These are phyloP conservation scores for Mycena maculata DNA, from an alignment of 768 basidiomycete genomes.

Conservation along the genomic window DNA sequence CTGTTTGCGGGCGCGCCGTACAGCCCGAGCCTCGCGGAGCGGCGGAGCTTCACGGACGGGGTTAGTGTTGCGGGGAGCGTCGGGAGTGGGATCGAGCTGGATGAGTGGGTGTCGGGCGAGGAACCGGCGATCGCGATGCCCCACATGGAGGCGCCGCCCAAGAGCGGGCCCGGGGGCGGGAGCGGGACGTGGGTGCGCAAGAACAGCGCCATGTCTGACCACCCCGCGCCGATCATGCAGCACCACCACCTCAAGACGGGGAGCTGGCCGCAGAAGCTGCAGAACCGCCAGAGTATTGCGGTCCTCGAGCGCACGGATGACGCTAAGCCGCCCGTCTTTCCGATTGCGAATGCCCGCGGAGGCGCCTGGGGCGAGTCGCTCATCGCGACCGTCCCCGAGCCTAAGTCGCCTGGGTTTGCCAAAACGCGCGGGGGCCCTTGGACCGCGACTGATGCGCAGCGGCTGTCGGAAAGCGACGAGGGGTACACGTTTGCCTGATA, in stretches of 20 bases:
- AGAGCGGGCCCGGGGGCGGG: neutral
- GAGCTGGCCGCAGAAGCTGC: constrained; percentile 25
- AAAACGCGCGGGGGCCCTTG: neutral
- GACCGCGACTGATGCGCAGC: neutral
- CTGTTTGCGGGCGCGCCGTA: neutral
- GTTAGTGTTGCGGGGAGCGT: neutral
- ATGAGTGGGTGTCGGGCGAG: neutral
- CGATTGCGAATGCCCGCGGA: neutral
- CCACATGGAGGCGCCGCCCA: too few species aligned
- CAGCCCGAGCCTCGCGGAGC: neutral
- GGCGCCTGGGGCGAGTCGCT: neutral
- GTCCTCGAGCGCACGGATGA: constrained; percentile 5
- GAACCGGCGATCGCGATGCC: neutral
- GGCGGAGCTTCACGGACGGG: constrained; percentile 7
- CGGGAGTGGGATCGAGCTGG: constrained; percentile 11
- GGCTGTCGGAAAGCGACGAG: neutral
- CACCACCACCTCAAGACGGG: constrained; percentile 11
- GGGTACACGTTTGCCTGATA: too few species aligned
- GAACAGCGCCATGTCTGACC: constrained; percentile 1
- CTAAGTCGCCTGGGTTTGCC: neutral
- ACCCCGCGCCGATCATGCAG: neutral
- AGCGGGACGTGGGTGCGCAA: constrained; percentile 18
- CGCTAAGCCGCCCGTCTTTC: too few species aligned
- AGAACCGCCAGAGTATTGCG: neutral
- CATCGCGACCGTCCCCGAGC: neutral